Conservation (phyloP, 495 filamentous ascomycete species). For the Physcia stellaris region DNA sequence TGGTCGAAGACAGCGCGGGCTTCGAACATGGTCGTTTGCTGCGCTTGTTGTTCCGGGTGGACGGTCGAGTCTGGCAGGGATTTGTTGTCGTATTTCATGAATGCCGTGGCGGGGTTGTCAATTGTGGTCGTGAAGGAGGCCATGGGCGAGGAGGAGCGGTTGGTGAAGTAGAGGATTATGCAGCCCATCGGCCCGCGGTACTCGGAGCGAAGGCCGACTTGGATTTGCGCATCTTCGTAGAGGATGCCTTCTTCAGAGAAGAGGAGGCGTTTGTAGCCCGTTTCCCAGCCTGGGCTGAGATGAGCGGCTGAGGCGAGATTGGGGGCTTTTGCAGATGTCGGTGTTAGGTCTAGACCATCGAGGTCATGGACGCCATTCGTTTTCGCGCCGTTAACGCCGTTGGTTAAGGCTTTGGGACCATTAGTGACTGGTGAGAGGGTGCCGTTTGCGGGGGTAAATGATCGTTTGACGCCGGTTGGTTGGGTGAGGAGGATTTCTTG, state of each 20-base stretch:
- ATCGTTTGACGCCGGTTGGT: conserved; percentile 69
- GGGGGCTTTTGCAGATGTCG: conserved; percentile 43
- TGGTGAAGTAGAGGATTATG: conserved; percentile 87
- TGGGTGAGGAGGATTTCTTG: conserved; percentile 72
- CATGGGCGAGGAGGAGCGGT: conserved; percentile 73
- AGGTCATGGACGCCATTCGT: conserved; percentile 41
- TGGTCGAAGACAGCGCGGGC: conserved; percentile 68
- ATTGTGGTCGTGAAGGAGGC: conserved; percentile 87
- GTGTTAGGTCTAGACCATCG: conserved; percentile 64
- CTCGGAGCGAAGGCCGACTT: conserved; percentile 83
- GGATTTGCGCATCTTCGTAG: conserved; percentile 89
- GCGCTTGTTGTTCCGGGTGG: conserved; percentile 58
- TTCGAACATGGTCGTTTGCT: conserved; percentile 91
- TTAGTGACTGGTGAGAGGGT: conserved; percentile 29
- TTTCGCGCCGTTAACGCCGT: conserved; percentile 17
- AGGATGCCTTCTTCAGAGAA: conserved; percentile 72
- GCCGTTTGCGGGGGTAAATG: conserved; percentile 50
- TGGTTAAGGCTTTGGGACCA: conserved; percentile 25
- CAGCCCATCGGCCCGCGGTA: conserved; percentile 90
- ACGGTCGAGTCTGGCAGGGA: conserved; percentile 77
- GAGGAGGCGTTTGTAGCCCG: conserved; percentile 76
- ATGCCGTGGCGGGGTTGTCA: conserved; percentile 60
- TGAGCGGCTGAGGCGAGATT: conserved; percentile 90
- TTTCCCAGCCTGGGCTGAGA: conserved; percentile 86
- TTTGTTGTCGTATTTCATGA: conserved; percentile 71